Evolutionary conservation across 108 stramenopile species (phyloP), one percentile per base, ranked within the genome.

Genomic region (Nitzschia sp.): DNA sequence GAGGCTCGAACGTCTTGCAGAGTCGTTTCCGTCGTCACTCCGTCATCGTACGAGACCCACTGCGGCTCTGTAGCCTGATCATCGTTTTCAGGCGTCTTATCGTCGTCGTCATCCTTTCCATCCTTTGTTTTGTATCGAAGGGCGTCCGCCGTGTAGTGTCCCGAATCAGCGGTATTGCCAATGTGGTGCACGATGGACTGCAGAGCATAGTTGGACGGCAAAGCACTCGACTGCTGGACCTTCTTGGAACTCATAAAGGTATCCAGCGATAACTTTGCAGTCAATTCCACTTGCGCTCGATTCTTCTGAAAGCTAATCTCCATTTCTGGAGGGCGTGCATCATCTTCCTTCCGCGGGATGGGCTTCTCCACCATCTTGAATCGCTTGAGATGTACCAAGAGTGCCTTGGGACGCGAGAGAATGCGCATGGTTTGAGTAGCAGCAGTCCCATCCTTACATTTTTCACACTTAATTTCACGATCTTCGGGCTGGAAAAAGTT

Each of bases 381-480:
- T 30, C 92, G 66, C 69, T 93, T 93, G 47, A 93, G 79, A 61
- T 90, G 89, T 15, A 93, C 63, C 23, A 93, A 52, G 1, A 93
- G 55, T 21, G 75, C 87, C 58, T 84, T 85, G 2, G 89, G 89
- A 65, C 72, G 57, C 15, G 85, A 79, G 19, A 78, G 48, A 27
- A 92, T 72, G 55, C 79, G 69, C 66, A 85, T 82, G 31, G 81
- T 84, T 67, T 90, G 85, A 31, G 83, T 88, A 1, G 86, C 89
- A 11, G 61, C 64, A 17, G 23, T 76, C 0, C 92, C 86, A 33
- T 71, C 63, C 27, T 75, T 30, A 46, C 92, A 90, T 69, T 96
- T 92, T 74, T 96, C 95, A 52, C 95, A 96, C 30, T 89, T 83
- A 66, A 93, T 50, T n/a, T 93, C 88, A 8, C 83, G 77, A 41